Evolutionary conservation across 208 protist genomes (phyloP), one percentile per base, ranked within the genome.

Genomic region (Trichomonas vaginalis): DNA sequence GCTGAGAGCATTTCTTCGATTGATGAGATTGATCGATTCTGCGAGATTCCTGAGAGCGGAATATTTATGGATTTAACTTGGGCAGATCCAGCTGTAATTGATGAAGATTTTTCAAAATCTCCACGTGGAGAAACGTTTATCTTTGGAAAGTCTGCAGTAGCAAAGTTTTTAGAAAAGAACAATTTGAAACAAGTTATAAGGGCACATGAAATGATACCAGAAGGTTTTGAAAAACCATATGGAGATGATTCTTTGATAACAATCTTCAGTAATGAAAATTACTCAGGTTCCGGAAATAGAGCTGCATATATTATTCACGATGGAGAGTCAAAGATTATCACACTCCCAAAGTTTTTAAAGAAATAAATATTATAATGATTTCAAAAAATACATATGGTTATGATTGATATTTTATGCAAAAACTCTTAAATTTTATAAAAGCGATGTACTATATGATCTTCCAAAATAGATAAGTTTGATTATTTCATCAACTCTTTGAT

Each of bases 201-300:
- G 47, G 47, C 98, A 32, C 98, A 99, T 96, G 98, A 99, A 97
- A 97, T 99, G n/a, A 98, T 98, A 15, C 98, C 98, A 98, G 98
- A 99, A 95, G 98, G 98, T 15, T 99, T 98, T 96, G 98, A 98
- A 96, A 97, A 97, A 9, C 0, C 35, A 23, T 83, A 37, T 83
- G 79, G 79, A 40, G 37, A 83, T 45, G 37, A 83, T 83, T 70
- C 56, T 32, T 70, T 70, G 21, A 70, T 70, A 8, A 70, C 56
- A 70, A 27, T 70, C 21, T 70, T 70, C n/a, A 70, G 56, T 27
- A 70, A 70, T 27, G 56, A 70, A 27, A 70, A 70, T 70, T 70
- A 70, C 21, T 70, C 56, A 32, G 56, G 56, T 3, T 8, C 56
- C 6, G 56, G 56, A 70, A 70, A 70, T 70, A 70, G 56, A 27